Conservation (phyloP, 2,329 filamentous ascomycete species). For the Graphilbum ipis-grandicollis region DNA sequence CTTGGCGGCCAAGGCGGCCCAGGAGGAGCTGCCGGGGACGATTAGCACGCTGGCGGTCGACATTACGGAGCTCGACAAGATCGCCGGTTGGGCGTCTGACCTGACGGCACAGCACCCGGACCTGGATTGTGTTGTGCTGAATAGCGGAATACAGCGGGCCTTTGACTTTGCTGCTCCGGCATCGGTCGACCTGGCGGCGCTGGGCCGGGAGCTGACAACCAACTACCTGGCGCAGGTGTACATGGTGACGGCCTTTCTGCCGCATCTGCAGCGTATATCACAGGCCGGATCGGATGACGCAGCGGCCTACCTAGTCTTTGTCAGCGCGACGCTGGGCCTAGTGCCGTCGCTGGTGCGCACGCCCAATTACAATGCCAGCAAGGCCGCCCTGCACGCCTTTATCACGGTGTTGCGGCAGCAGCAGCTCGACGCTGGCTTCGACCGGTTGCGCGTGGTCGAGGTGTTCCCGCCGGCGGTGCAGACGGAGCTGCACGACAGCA, state of each 20-base stretch:
- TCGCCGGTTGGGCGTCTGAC: conserved; percentile 15
- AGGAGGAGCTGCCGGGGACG: neutral
- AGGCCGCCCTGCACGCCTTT: conserved; percentile 28
- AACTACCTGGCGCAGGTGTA: conserved; percentile 27
- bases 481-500: conserved; percentile 26
- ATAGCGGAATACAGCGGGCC: conserved; percentile 28
- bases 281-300: neutral
- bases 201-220: conserved; percentile 23
- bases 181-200: conserved; percentile 18
- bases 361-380: conserved; percentile 29
- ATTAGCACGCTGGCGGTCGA: conserved; percentile 20
- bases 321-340: conserved; percentile 15
- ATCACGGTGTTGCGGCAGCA: conserved; percentile 26
- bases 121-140: conserved; percentile 32
- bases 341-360: conserved; percentile 24
- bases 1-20: conserved; percentile 12
- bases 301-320: conserved; percentile 12
- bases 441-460: conserved; percentile 20
- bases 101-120: conserved; percentile 22
- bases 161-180: conserved; percentile 25
- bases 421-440: conserved; percentile 18
- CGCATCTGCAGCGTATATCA: conserved; percentile 17
- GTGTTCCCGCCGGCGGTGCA: conserved; percentile 22
- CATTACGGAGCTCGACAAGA: conserved; percentile 19
- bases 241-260: conserved; percentile 25